Conservation (phyloP, 2,329 filamentous ascomycete species). For the Neopestalotiopsis rosae region DNA sequence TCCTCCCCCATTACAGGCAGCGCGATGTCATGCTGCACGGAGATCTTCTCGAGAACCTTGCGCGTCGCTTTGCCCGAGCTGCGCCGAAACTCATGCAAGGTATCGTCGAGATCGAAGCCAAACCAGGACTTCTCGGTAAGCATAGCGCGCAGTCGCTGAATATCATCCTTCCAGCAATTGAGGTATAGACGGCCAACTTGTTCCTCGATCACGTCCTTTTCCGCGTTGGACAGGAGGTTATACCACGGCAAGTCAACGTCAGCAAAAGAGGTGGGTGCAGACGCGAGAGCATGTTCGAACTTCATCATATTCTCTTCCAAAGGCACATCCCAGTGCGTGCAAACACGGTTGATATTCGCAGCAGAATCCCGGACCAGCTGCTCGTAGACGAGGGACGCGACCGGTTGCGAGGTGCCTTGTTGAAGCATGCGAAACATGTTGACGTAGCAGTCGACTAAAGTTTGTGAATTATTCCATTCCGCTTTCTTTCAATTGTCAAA, state of each 20-base stretch:
- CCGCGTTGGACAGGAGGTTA: slow-evolving; percentile 3
- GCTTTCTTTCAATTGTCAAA: slow-evolving; percentile 4
- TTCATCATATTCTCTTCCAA: not conserved
- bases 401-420: not conserved
- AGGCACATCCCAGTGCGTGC: not conserved
- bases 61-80: slow-evolving; percentile 43
- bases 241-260: not conserved
- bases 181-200: not conserved
- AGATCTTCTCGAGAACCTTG: slow-evolving; percentile 38
- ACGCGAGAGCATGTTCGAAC: not conserved
- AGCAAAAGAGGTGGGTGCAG: not conserved
- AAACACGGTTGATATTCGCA: not conserved
- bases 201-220: not conserved
- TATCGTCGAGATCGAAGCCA: slow-evolving; percentile 55
- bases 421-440: not conserved
- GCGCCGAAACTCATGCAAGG: slow-evolving; percentile 50
- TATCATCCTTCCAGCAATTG: not conserved
- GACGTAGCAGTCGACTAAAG: not conserved
- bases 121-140: slow-evolving; percentile 40
- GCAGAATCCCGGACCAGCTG: not conserved
- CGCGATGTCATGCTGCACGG: slow-evolving; percentile 22
- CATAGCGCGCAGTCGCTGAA: slow-evolving; percentile 18
- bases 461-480: not conserved
- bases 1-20: slow-evolving; percentile 24
- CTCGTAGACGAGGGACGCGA: not conserved